A percentile compares a stretch with the other conserved stretches of the same genome.
Evolutionary conservation across 805 yeast species (phyloP).

Genomic region (Cephaloascus albidus): DNA sequence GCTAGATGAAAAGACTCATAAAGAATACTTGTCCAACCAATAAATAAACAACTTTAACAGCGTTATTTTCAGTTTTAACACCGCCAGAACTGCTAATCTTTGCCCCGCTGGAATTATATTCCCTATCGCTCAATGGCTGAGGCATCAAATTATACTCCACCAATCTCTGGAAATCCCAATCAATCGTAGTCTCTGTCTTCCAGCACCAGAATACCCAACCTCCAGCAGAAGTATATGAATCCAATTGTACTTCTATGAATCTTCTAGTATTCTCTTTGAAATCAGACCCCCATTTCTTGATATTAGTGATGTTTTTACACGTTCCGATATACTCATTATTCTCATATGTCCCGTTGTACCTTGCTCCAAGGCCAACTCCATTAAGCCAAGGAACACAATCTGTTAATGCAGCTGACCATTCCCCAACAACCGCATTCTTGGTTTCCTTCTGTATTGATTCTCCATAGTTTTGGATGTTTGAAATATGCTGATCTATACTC

Average conservation of each 20-base stretch:
- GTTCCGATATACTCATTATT: slow-evolving; percentile 20
- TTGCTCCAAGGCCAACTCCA: slow-evolving; percentile 59
- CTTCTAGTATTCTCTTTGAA: slow-evolving; percentile 37
- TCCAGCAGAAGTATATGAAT: slow-evolving; percentile 33
- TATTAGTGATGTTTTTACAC: slow-evolving; percentile 31
- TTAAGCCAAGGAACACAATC: slow-evolving; percentile 66
- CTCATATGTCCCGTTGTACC: slow-evolving; percentile 43
- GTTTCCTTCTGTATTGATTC: slow-evolving; percentile 23
- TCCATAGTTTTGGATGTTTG: slow-evolving; percentile 19
- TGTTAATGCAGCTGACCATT: slow-evolving; percentile 64
- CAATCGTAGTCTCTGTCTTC: slow-evolving; percentile 56
- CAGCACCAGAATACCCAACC: slow-evolving; percentile 72
- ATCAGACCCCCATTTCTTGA: slow-evolving; percentile 29
- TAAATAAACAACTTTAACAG: too few species aligned
- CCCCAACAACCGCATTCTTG: slow-evolving; percentile 52
- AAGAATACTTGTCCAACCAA: too few species aligned
- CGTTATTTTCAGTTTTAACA: too few species aligned
- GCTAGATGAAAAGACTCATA: too few species aligned
- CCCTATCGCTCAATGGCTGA: slow-evolving; percentile 36
- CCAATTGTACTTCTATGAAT: slow-evolving; percentile 53
- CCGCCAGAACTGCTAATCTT: too few species aligned
- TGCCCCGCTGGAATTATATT: slow-evolving; percentile 22
- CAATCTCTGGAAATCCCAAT: slow-evolving; percentile 55
- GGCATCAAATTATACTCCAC: slow-evolving; percentile 48
- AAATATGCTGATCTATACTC: slow-evolving; percentile 20